A percentile compares a stretch with the other conserved stretches of the same genome.
Conservation (phyloP, 495 filamentous ascomycete genomes). For the Podospora fimiseda region DNA sequence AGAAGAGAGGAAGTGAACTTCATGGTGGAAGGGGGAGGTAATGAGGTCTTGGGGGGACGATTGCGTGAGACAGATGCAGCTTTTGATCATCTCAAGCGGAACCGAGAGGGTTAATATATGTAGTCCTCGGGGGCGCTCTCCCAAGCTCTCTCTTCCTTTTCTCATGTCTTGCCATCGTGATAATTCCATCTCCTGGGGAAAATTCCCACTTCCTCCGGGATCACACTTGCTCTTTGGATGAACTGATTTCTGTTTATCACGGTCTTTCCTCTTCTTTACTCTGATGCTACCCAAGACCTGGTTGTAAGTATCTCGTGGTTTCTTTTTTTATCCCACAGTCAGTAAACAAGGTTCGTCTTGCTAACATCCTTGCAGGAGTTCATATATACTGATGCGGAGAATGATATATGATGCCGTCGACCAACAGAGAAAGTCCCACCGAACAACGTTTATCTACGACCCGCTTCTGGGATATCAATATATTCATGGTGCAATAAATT, state of each 20-base stretch:
- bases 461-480: background rate
- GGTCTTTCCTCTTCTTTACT: background rate
- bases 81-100: background rate
- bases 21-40: conserved; percentile 8
- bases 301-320: background rate
- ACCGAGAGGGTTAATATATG: background rate
- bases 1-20: conserved; percentile 18
- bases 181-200: background rate
- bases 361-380: background rate
- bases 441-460: background rate
- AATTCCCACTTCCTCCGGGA: conserved; percentile 3
- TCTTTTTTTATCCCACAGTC: background rate
- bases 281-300: conserved; percentile 4
- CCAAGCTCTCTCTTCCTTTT: background rate
- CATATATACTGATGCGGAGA: background rate
- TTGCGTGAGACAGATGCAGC: background rate
- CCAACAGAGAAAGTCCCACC: background rate
- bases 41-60: background rate
- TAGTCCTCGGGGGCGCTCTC: background rate
- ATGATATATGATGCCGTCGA: background rate
- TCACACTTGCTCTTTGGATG: conserved; percentile 14
- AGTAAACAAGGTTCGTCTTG: background rate
- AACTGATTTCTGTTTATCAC: conserved; percentile 10
- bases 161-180: background rate
- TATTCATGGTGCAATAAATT: background rate